Evolutionary conservation across 1,139 yeast genomes (phyloP), one percentile per base, ranked within the genome.

Genomic region (Protomyces lactucae-debilis): DNA sequence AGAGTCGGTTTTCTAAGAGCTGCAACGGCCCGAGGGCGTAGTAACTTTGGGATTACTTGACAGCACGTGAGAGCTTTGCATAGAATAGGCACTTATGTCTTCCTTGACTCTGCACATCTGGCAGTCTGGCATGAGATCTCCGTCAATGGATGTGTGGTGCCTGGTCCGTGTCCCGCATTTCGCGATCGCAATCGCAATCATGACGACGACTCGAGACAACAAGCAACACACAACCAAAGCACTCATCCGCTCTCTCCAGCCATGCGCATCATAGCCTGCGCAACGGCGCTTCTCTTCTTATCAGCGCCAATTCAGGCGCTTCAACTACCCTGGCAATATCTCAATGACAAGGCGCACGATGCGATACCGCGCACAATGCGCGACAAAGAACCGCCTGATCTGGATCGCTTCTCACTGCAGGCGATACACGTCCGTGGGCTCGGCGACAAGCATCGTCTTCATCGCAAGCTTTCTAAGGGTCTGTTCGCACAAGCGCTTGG

Each of bases 351-450:
- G 48, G 48, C 48, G 48, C 48, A n/a, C 12, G 25, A 5, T 16
- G 21, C 48, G 23, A 43, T 43, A 43, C 25, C 21, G 18, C 16
- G 16, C 16, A 10, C 48, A 18, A 3, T 8, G 9, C 21, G 25
- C 6, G 23, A 43, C 12, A 43, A 43, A 10, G 48, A n/a, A 6
- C 48, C 48, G 9, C 48, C 48, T 18, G 48, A 43, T 18, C 48
- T 43, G 6, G 48, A 43, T 10, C 48, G 18, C 14, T 18, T 43
- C 48, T 16, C 25, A 5, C 25, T 43, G 16, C 48, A 43, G 14
- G 48, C 48, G 21, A 28, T 59, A 14, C 43, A 59, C 43, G 45
- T 52, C 39, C 45, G 63, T 5, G 63, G 63, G 5, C 52, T 59
- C 39, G 57, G 52, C 4, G 57, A 52, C 8, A 52, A 32, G 16